phyloP scores from a whole-genome alignment of 768 basidiomycete species.

The Mycena filopes region DNA sequence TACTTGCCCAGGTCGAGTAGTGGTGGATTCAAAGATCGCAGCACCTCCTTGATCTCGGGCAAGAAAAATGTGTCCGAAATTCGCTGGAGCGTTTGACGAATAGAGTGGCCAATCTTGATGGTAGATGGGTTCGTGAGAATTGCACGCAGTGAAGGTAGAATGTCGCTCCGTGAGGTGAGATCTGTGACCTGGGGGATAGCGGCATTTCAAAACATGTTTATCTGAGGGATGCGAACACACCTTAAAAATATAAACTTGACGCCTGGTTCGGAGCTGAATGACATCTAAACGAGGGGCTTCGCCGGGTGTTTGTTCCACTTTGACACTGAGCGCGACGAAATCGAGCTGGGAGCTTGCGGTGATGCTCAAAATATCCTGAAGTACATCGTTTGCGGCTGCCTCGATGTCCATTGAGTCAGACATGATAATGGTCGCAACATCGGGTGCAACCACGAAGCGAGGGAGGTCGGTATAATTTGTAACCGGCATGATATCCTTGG shows the following conservation, averaged over 20 bases:
- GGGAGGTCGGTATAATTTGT: slow-evolving; percentile 1
- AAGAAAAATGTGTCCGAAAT: background rate
- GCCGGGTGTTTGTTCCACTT: background rate
- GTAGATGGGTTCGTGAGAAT: background rate
- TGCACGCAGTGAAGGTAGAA: background rate
- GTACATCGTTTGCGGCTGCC: no score
- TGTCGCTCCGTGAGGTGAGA: background rate
- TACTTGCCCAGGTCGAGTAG: slow-evolving; percentile 3
- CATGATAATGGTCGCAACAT: background rate
- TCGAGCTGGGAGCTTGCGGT: background rate
- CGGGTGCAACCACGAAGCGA: background rate
- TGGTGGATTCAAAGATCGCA: background rate
- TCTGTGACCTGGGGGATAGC: background rate
- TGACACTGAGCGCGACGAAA: background rate
- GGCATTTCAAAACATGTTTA: background rate
- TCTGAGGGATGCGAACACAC: background rate
- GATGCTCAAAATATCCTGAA: background rate
- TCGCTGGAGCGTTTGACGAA: background rate
- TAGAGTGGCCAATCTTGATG: background rate
- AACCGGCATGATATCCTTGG: background rate
- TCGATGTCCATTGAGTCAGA: slow-evolving; percentile 3
- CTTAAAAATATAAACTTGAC: background rate
- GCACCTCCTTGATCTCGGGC: background rate
- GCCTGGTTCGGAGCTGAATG: background rate
- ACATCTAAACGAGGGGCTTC: background rate